Conservation (phyloP, 78 protist species). For the Dictyostelium intermedium region DNA sequence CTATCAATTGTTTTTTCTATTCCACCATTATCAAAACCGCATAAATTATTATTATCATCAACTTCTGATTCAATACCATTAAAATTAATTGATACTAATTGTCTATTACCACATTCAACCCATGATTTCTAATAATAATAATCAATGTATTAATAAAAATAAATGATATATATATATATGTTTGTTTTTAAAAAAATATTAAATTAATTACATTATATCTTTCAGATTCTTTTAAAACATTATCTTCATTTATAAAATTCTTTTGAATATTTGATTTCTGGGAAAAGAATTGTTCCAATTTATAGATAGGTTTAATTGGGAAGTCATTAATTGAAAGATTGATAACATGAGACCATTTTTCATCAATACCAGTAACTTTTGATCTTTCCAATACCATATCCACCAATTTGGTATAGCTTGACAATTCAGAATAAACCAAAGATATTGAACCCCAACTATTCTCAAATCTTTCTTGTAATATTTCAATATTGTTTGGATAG, state of each 20-base stretch:
- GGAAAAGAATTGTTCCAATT: conserved; percentile 10
- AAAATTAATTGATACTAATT: background rate
- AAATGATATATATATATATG: too few species aligned
- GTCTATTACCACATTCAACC: background rate
- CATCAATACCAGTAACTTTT: too few species aligned
- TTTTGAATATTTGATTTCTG: background rate
- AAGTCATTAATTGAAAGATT: conserved; percentile 60
- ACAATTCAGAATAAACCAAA: conserved; percentile 43
- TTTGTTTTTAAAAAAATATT: background rate
- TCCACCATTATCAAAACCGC: background rate
- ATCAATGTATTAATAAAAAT: too few species aligned
- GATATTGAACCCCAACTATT: conserved; percentile 48
- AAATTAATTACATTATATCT: background rate
- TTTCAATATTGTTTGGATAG: background rate
- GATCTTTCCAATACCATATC: conserved; percentile 35
- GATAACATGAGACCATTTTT: conserved; percentile 42
- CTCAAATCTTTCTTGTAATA: background rate
- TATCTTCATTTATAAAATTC: background rate
- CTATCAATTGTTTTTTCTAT: background rate
- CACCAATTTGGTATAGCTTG: background rate
- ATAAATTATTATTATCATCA: background rate
- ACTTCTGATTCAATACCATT: background rate
- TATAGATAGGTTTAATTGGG: background rate
- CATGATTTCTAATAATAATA: conserved; percentile 10
- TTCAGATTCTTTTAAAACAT: background rate